Evolutionary conservation across 1,139 yeast genomes (phyloP).

Genomic region (Hyphopichia pseudoburtonii): DNA sequence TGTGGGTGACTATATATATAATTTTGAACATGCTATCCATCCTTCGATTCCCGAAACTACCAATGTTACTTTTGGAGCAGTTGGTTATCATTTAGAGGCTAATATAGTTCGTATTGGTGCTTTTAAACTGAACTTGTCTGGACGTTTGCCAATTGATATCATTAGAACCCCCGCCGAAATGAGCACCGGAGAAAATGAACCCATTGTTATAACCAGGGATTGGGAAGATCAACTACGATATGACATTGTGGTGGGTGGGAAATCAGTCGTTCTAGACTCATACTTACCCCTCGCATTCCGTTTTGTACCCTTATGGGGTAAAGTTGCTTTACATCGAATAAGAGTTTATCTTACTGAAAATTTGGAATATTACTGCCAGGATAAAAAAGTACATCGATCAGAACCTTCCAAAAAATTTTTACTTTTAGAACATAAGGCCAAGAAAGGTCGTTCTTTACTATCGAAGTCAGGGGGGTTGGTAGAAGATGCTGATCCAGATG

Average conservation of each 20-base stretch:
- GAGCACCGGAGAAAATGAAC: slow-evolving; percentile 86
- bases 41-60: slow-evolving; percentile 82
- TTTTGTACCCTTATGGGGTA: slow-evolving; percentile 77
- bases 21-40: slow-evolving; percentile 86
- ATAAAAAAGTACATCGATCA: slow-evolving; percentile 83
- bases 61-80: slow-evolving; percentile 77
- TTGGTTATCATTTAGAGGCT: slow-evolving; percentile 68
- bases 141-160: slow-evolving; percentile 61
- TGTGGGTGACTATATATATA: slow-evolving; percentile 91
- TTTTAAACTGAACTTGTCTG: slow-evolving; percentile 73
- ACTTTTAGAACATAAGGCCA: slow-evolving; percentile 76
- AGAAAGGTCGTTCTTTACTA: slow-evolving; percentile 45
- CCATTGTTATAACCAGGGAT: slow-evolving; percentile 83
- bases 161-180: slow-evolving; percentile 77
- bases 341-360: slow-evolving; percentile 85
- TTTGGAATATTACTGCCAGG: slow-evolving; percentile 81
- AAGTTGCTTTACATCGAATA: slow-evolving; percentile 82
- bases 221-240: slow-evolving; percentile 94
- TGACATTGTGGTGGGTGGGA: slow-evolving; percentile 87
- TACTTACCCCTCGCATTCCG: slow-evolving; percentile 81
- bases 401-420: slow-evolving; percentile 85
- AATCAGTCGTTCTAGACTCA: slow-evolving; percentile 80
- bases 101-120: slow-evolving; percentile 75
- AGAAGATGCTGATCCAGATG: slow-evolving; percentile 26
- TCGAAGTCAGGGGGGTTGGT: slow-evolving; percentile 21